A percentile compares a stretch with the other conserved stretches of the same genome.
Evolutionary conservation across 306 rosid species (phyloP).

Genomic region (Quercus wislizeni): DNA sequence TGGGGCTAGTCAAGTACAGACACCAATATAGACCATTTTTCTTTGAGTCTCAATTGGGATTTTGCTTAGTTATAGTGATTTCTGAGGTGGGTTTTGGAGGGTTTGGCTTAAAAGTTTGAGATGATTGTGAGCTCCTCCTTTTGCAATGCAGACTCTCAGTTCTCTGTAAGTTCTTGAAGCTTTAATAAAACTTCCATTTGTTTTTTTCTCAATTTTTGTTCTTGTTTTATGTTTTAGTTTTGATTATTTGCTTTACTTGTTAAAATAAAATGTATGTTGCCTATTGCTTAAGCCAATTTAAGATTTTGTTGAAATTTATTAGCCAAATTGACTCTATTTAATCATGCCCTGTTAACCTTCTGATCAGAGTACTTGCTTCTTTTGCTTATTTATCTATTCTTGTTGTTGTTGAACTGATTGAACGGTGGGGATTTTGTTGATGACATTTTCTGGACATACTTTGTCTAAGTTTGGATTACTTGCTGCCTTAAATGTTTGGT

Average conservation of each 20-base stretch:
- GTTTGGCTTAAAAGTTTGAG: constrained; percentile 8
- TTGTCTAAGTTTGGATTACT: constrained; percentile 1
- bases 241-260: neutral
- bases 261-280: neutral
- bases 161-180: constrained; percentile 50
- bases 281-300: neutral
- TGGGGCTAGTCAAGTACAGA: neutral
- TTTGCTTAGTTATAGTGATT: constrained; percentile 8
- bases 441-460: constrained; percentile 12
- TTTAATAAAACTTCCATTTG: neutral
- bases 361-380: neutral
- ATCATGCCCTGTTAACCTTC: neutral
- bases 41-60: neutral
- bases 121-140: constrained; percentile 72
- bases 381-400: neutral
- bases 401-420: neutral
- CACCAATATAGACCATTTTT: neutral
- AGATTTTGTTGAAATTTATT: neutral
- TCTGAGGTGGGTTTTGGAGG: constrained; percentile 17
- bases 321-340: neutral
- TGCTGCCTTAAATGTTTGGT: constrained; percentile 14
- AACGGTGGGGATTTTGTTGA: constrained; percentile 9
- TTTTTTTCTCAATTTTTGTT: neutral
- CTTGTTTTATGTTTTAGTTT: neutral
- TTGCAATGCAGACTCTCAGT: constrained; percentile 76